Evolutionary conservation across 108 stramenopile species (phyloP), one percentile per base, ranked within the genome.

Genomic region (Seminavis robusta): DNA sequence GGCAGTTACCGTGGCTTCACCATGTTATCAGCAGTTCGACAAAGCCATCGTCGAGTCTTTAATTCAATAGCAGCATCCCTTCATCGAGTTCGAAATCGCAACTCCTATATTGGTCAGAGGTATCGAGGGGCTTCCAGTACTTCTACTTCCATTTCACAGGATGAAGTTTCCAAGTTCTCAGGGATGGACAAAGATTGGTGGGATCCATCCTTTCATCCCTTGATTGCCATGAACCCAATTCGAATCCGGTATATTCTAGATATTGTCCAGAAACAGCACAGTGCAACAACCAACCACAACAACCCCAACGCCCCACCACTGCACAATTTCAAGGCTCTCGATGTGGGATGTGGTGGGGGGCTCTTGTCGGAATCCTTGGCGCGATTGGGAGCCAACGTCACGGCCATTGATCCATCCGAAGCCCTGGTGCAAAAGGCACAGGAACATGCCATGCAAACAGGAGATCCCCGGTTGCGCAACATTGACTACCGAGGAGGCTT

Each of bases 291-390:
- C 5, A 19, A 19, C 41, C 47, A 33, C 43, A 58, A 4, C 53
- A 43, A 48, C 49, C 57, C 6, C 31, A 67, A n/a, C 37, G 26
- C 28, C 1, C 28, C 29, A 7, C 82, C 81, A 11, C 30, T 86
- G 38, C 19, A 41, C 0, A 82, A 69, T 13, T 42, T 67, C 27
- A 57, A 50, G 11, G 77, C 76, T 3, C 60, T 89, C 24, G 95
- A 96, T 65, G 83, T 94, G 37, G 95, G 94, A 36, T 97, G 96
- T 68, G 96, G 96, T 25, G 96, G 96, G 7, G 96, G 96, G 1
- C 62, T 97, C 21, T 69, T 95, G 10, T 86, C 92, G 11, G 95
- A 95, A 69, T 75, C 79, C 28, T 60, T 95, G 44, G 86, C 85
- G 19, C 71, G 89, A 56, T 39, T 84, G 25, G 96, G 96, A 30